phyloP scores from a whole-genome alignment of 495 filamentous ascomycete genomes.

The Filosporella fistucella region DNA sequence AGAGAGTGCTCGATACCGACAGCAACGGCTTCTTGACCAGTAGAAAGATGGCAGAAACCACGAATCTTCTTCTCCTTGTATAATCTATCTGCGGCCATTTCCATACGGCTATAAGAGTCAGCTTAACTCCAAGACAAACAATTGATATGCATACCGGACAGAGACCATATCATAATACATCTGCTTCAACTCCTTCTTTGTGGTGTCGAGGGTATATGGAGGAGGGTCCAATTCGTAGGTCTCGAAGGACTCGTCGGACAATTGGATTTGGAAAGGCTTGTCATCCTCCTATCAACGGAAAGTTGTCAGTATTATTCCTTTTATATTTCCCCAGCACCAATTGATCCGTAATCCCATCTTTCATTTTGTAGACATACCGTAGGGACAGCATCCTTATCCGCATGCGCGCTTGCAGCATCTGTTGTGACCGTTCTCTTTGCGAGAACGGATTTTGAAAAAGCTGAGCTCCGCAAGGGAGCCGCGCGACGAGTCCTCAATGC shows the following conservation, averaged over 20 bases:
- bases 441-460: constrained; percentile 36
- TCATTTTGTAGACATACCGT: constrained; percentile 44
- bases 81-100: constrained; percentile 95
- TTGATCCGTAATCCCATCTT: background rate
- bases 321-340: background rate
- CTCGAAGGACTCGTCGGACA: constrained; percentile 98
- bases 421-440: constrained; percentile 81
- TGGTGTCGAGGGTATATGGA: constrained; percentile 82
- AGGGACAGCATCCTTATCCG: constrained; percentile 77
- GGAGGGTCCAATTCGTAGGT: constrained; percentile 98
- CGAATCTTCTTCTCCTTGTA: constrained; percentile 99
- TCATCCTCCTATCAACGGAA: constrained; percentile 69
- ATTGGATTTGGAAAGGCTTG: constrained; percentile 84
- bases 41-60: constrained; percentile 98
- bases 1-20: constrained; percentile 96
- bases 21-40: constrained; percentile 95
- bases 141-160: constrained; percentile 59
- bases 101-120: constrained; percentile 72
- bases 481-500: constrained; percentile 41
- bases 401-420: constrained; percentile 86
- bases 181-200: constrained; percentile 95
- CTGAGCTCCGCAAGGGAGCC: constrained; percentile 33
- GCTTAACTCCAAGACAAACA: background rate
- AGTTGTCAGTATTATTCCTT: background rate
- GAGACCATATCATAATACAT: constrained; percentile 98